Evolutionary conservation across 1,284 basidiomycete genomes (phyloP).

Genomic region (Pterulicium gracile): DNA sequence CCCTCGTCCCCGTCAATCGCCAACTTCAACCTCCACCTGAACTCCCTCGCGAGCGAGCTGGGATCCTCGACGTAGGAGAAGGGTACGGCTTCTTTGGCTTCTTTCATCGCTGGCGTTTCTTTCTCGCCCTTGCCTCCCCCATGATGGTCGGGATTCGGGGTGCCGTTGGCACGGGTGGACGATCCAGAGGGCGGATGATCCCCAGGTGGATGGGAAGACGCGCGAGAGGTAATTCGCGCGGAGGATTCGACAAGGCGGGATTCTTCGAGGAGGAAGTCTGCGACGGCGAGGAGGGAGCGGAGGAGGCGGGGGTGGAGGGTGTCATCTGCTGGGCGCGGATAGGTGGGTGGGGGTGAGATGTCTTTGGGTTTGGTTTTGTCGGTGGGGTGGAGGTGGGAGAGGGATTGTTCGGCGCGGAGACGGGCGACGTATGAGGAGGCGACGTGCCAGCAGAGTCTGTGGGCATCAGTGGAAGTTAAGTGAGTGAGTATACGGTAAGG

Average conservation of each 20-base stretch:
- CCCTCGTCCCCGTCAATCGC: conserved; percentile 46
- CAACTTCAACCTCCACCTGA: conserved; percentile 67
- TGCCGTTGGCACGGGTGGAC: not conserved
- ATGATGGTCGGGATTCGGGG: not conserved
- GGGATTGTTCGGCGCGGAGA: not conserved
- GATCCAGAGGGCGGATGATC: no score
- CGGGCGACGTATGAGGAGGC: conserved; percentile 20
- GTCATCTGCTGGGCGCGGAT: conserved; percentile 29
- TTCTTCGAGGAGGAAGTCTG: conserved; percentile 75
- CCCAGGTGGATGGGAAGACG: not conserved
- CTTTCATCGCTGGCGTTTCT: conserved; percentile 40
- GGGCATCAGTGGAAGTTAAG: conserved; percentile 7
- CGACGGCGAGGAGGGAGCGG: conserved; percentile 58
- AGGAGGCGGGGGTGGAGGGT: conserved; percentile 51
- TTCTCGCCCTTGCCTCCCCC: no score
- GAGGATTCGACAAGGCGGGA: conserved; percentile 58
- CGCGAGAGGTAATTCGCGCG: not conserved
- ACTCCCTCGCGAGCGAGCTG: conserved; percentile 65
- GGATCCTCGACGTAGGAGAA: conserved; percentile 73
- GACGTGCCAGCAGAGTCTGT: conserved; percentile 84
- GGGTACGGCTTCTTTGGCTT: conserved; percentile 74
- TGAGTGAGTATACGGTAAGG: not conserved
- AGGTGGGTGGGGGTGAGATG: conserved; percentile 49
- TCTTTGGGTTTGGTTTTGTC: conserved; percentile 48
- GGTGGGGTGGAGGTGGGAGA: not conserved